Evolutionary conservation across 2,329 filamentous ascomycete genomes (phyloP).

Genomic region (Colletotrichum lindemuthianum): DNA sequence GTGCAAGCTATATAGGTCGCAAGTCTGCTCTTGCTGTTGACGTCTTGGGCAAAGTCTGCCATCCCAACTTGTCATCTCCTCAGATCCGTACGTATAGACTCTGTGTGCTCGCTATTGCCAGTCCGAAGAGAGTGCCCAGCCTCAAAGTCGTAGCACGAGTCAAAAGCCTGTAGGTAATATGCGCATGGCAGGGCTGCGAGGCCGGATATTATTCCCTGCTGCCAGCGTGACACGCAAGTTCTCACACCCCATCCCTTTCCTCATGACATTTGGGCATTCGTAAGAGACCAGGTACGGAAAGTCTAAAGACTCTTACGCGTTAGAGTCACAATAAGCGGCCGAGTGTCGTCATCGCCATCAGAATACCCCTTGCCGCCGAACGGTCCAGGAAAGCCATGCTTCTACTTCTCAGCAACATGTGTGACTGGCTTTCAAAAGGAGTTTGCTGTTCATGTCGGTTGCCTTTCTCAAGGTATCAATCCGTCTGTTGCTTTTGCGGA

Average conservation of each 20-base stretch:
- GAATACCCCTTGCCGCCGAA: not conserved
- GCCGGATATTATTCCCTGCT: not conserved
- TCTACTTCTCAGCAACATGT: not conserved
- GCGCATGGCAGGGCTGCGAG: not conserved
- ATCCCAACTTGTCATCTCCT: too few relatives aligned
- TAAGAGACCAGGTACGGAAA: not conserved
- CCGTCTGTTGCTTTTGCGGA: conserved; percentile 51
- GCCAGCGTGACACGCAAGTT: too few relatives aligned
- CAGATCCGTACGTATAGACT: too few relatives aligned
- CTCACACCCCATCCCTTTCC: too few relatives aligned
- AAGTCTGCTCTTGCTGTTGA: too few relatives aligned
- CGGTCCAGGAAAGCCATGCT: not conserved
- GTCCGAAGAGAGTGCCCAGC: too few relatives aligned
- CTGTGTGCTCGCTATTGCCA: too few relatives aligned
- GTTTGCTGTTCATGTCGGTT: conserved; percentile 49
- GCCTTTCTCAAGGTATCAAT: conserved; percentile 54
- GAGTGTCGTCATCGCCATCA: conserved; percentile 2
- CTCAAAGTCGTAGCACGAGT: too few relatives aligned
- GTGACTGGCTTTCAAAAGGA: too few relatives aligned
- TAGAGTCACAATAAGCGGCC: not conserved
- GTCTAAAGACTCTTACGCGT: not conserved
- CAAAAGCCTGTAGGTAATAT: not conserved
- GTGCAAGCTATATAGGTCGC: too few relatives aligned
- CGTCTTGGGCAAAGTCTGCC: too few relatives aligned
- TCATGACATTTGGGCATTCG: too few relatives aligned